phyloP scores from a whole-genome alignment of 768 basidiomycete genomes.

The Trametes maxima region DNA sequence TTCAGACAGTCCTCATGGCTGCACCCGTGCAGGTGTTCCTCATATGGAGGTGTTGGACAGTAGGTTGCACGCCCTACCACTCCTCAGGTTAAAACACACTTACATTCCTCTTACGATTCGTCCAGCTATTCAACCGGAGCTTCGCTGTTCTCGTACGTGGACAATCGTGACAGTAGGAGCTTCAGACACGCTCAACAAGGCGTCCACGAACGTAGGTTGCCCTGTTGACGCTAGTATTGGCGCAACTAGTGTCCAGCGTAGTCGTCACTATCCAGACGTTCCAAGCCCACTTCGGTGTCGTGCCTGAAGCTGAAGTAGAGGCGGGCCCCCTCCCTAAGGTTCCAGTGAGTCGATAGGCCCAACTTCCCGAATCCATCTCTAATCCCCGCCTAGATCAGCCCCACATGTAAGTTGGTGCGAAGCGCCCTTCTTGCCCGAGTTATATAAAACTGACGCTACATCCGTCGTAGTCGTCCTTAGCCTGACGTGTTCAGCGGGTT shows the following conservation, averaged over 20 bases:
- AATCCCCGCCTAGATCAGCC: constrained; percentile 5
- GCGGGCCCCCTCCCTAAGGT: constrained; percentile 19
- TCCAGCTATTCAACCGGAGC: constrained; percentile 21
- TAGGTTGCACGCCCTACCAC: constrained; percentile 3
- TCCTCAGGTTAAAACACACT: neutral
- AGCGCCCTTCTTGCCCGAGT: neutral
- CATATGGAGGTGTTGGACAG: constrained; percentile 34
- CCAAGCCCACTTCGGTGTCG: constrained; percentile 19
- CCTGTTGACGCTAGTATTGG: constrained; percentile 12
- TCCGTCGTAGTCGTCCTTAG: constrained; percentile 19
- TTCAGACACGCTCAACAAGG: neutral
- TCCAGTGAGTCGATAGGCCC: neutral
- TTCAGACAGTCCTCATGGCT: constrained; percentile 28
- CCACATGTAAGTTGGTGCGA: constrained; percentile 14
- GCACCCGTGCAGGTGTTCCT: constrained; percentile 33
- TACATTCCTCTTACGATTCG: neutral
- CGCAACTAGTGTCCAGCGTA: constrained; percentile 13
- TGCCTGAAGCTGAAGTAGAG: constrained; percentile 12
- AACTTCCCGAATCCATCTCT: neutral
- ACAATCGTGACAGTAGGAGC: neutral
- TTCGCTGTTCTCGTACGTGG: constrained; percentile 20
- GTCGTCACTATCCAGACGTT: constrained; percentile 24
- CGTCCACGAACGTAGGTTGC: neutral
- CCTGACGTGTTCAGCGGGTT: constrained; percentile 22
- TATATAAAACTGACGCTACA: neutral